Evolutionary conservation across 2,329 filamentous ascomycete genomes (phyloP).

Genomic region (Neospermospora avenae): DNA sequence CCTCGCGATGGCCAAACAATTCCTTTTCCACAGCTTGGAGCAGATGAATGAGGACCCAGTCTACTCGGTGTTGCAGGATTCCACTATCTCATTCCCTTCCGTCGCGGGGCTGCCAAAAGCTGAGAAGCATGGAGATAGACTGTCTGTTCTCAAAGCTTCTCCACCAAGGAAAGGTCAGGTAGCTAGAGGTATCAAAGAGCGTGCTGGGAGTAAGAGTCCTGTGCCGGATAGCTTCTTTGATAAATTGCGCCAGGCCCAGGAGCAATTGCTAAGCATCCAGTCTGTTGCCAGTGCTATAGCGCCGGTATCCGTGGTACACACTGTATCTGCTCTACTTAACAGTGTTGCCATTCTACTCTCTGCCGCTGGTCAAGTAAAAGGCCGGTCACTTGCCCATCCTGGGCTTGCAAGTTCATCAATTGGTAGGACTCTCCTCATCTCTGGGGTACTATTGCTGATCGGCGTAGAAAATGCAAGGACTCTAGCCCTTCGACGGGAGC

Average conservation of each 20-base stretch:
- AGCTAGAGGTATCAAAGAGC: conserved; percentile 15
- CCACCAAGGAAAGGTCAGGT: conserved; percentile 25
- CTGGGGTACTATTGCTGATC: conserved; percentile 15
- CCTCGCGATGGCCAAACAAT: conserved; percentile 63
- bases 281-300: conserved; percentile 44
- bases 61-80: conserved; percentile 88
- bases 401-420: conserved; percentile 60
- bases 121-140: conserved; percentile 24
- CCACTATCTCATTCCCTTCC: conserved; percentile 82
- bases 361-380: conserved; percentile 50
- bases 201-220: conserved; percentile 23
- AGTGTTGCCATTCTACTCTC: conserved; percentile 64
- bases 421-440: conserved; percentile 22
- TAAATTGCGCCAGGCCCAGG: conserved; percentile 59
- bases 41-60: conserved; percentile 77
- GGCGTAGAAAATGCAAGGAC: conserved; percentile 62
- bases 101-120: conserved; percentile 39
- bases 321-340: conserved; percentile 60
- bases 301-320: conserved; percentile 56
- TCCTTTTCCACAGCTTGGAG: conserved; percentile 65
- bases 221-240: conserved; percentile 38
- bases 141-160: conserved; percentile 22
- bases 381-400: conserved; percentile 47
- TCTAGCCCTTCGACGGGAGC: conserved; percentile 64
- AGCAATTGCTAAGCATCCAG: conserved; percentile 63